These are phyloP conservation scores for Middelhovenomyces tepae DNA, from an alignment of 805 yeast genomes.

Conservation along the genomic window DNA sequence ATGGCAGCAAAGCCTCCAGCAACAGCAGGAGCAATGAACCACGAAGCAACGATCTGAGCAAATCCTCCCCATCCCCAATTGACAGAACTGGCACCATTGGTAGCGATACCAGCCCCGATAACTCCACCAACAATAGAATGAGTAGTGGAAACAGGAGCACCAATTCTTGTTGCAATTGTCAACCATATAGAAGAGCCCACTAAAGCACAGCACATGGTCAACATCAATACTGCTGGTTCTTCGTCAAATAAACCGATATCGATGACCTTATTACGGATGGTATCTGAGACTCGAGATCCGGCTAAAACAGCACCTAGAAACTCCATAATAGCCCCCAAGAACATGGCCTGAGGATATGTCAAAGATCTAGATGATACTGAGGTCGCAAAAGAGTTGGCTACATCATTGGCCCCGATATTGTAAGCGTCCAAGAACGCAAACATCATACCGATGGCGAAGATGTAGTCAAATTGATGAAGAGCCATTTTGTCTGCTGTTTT, in stretches of 20 bases:
- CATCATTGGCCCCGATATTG: slow-evolving; percentile 78
- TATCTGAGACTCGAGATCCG: slow-evolving; percentile 66
- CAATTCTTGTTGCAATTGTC: slow-evolving; percentile 53
- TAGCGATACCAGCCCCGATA: slow-evolving; percentile 68
- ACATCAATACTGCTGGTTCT: slow-evolving; percentile 64
- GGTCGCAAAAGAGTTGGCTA: slow-evolving; percentile 72
- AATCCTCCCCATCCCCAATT: slow-evolving; percentile 74
- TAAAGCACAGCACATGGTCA: slow-evolving; percentile 66
- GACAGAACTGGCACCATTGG: slow-evolving; percentile 51
- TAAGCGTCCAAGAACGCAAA: slow-evolving; percentile 73
- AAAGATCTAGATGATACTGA: slow-evolving; percentile 63
- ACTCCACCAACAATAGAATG: slow-evolving; percentile 72
- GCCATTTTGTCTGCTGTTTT: slow-evolving; percentile 9
- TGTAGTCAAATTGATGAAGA: slow-evolving; percentile 43
- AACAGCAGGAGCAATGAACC: slow-evolving; percentile 69
- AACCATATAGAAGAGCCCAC: slow-evolving; percentile 69
- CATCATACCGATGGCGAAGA: slow-evolving; percentile 59
- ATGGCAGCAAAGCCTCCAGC: slow-evolving; percentile 58
- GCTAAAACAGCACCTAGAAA: slow-evolving; percentile 67
- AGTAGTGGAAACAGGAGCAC: slow-evolving; percentile 77
- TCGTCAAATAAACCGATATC: slow-evolving; percentile 39
- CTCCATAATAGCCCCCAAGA: slow-evolving; percentile 61
- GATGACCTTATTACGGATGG: slow-evolving; percentile 58
- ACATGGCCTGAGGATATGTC: slow-evolving; percentile 68
- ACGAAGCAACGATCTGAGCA: slow-evolving; percentile 63